Conservation (phyloP, 345 rosid species). For the Eucalyptus leucophloia region DNA sequence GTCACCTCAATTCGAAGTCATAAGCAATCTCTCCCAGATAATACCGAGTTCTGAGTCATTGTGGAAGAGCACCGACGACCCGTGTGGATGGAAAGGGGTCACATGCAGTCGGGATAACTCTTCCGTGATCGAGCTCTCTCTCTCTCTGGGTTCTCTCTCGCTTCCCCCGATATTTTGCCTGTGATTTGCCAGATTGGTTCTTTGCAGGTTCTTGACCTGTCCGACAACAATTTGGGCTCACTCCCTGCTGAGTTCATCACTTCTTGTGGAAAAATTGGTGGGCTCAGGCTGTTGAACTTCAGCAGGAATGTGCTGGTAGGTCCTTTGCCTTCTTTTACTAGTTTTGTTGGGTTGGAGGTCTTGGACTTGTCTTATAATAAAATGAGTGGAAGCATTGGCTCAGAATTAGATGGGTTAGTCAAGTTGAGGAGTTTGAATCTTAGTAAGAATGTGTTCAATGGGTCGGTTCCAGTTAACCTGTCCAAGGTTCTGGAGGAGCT, state of each 20-base stretch:
- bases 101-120: conserved; percentile 16
- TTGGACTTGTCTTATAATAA: conserved; percentile 48
- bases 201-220: conserved; percentile 40
- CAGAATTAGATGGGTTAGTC: conserved; percentile 30
- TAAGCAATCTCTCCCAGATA: conserved; percentile 21
- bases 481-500: conserved; percentile 27
- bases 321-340: conserved; percentile 30
- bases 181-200: conserved; percentile 42
- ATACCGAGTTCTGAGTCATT: neutral
- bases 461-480: conserved; percentile 33
- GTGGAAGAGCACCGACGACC: conserved; percentile 23
- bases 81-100: conserved; percentile 53
- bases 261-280: conserved; percentile 27
- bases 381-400: conserved; percentile 14
- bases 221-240: conserved; percentile 30
- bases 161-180: conserved; percentile 24
- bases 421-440: conserved; percentile 43
- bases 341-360: conserved; percentile 33
- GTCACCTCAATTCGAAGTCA: conserved; percentile 16
- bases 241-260: conserved; percentile 35
- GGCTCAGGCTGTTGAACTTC: conserved; percentile 36
- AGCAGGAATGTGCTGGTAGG: conserved; percentile 30
- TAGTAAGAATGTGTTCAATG: conserved; percentile 8
- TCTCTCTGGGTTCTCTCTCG: conserved; percentile 24
- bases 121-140: conserved; percentile 17